phyloP scores from a whole-genome alignment of 331 rosid genomes.

The Telfairia occidentalis region DNA sequence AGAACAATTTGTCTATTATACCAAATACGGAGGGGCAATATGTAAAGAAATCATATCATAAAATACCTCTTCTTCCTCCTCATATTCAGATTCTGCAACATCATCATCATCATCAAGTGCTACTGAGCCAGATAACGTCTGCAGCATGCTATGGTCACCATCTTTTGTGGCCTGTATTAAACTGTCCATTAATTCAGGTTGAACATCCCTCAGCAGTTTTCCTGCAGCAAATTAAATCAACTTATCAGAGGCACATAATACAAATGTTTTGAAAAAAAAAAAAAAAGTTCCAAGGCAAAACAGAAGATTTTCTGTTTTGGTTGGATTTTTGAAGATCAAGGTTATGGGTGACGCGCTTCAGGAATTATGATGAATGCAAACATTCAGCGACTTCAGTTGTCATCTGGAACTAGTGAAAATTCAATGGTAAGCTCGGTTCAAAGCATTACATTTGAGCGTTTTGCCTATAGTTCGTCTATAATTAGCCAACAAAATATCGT shows the following conservation, averaged over 20 bases:
- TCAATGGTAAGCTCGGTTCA: neutral
- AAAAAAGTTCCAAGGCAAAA: neutral
- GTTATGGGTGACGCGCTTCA: neutral
- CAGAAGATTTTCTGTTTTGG: neutral
- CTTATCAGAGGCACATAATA: neutral
- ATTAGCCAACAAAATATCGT: neutral
- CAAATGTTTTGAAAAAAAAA: neutral
- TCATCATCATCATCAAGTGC: slow-evolving; percentile 27
- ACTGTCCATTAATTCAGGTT: slow-evolving; percentile 69
- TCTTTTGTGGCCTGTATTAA: slow-evolving; percentile 66
- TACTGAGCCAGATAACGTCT: slow-evolving; percentile 34
- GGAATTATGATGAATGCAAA: neutral
- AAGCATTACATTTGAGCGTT: neutral
- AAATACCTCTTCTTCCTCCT: slow-evolving; percentile 49
- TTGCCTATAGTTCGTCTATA: neutral
- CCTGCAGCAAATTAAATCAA: slow-evolving; percentile 29
- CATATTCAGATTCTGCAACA: slow-evolving; percentile 29
- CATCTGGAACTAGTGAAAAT: neutral
- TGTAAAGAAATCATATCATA: neutral
- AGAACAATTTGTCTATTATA: neutral
- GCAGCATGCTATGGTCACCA: slow-evolving; percentile 47
- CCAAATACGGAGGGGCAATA: neutral
- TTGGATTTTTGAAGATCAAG: too few relatives aligned
- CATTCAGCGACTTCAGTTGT: neutral
- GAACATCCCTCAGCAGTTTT: slow-evolving; percentile 61